Evolutionary conservation across 2,329 filamentous ascomycete species (phyloP).

Genomic region (Penicillium sp.): DNA sequence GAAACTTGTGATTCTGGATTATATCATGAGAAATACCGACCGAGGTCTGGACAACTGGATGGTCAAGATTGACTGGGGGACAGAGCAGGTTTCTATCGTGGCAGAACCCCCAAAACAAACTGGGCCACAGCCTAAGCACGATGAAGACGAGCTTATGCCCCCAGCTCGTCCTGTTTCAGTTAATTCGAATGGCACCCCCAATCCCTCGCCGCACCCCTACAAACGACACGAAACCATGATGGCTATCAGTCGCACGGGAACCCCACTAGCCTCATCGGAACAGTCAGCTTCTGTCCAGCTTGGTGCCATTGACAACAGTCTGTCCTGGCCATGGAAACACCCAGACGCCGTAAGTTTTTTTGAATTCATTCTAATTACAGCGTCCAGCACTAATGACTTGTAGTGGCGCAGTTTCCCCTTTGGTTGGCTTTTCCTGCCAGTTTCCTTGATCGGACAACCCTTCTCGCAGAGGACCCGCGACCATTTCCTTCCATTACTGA

Average conservation of each 20-base stretch:
- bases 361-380: not conserved
- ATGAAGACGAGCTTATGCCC: slow-evolving; percentile 49
- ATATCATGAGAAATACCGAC: slow-evolving; percentile 99
- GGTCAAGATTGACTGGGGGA: slow-evolving; percentile 90
- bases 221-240: slow-evolving; percentile 81
- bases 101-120: slow-evolving; percentile 75
- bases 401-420: slow-evolving; percentile 87
- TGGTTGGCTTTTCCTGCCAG: slow-evolving; percentile 95
- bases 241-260: slow-evolving; percentile 58
- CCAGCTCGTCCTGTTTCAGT: slow-evolving; percentile 60
- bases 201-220: slow-evolving; percentile 61
- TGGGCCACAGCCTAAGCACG: slow-evolving; percentile 42
- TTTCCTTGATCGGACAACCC: slow-evolving; percentile 91
- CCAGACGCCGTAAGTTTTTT: slow-evolving; percentile 70
- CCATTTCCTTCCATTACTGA: slow-evolving; percentile 93
- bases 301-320: slow-evolving; percentile 94
- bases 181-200: slow-evolving; percentile 39
- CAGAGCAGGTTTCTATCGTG: slow-evolving; percentile 76
- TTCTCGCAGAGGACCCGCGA: slow-evolving; percentile 92
- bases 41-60: slow-evolving; percentile 98
- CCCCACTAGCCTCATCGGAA: slow-evolving; percentile 47
- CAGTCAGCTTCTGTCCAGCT: slow-evolving; percentile 65
- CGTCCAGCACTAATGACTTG: slow-evolving; percentile 32
- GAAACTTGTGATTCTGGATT: slow-evolving; percentile 94
- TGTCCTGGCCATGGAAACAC: slow-evolving; percentile 99